phyloP scores from a whole-genome alignment of 805 yeast species.

The Isabelozyma pseudorhagii region DNA sequence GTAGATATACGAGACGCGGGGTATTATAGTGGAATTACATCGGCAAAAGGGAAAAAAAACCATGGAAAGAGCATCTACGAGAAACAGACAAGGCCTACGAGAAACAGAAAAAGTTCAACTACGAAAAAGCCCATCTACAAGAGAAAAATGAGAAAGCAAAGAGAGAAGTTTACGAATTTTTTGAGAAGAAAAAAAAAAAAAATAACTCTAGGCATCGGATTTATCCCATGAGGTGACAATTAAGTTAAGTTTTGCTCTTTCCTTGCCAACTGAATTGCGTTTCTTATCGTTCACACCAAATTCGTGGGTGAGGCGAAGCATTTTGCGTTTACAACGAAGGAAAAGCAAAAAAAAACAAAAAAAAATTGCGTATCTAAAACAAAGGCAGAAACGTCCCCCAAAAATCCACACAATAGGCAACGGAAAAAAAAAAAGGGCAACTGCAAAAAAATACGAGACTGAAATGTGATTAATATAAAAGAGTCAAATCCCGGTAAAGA shows the following conservation, averaged over 20 bases:
- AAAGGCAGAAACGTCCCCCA: background rate
- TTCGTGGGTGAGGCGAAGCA: background rate
- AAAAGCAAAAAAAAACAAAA: too few relatives aligned
- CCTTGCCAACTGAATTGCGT: background rate
- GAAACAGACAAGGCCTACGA: too few relatives aligned
- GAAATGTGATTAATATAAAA: background rate
- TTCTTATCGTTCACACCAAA: background rate
- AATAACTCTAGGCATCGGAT: too few relatives aligned
- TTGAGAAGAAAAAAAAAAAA: background rate
- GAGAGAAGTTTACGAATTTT: background rate
- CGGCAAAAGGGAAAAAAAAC: too few relatives aligned
- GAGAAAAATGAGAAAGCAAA: background rate
- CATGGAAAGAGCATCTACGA: too few relatives aligned
- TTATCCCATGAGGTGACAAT: too few relatives aligned
- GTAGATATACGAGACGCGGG: too few relatives aligned
- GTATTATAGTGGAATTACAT: too few relatives aligned
- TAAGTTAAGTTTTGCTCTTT: too few relatives aligned
- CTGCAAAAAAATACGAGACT: background rate
- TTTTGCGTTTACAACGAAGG: background rate
- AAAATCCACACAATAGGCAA: background rate
- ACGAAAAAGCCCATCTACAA: too few relatives aligned
- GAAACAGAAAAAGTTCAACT: too few relatives aligned
- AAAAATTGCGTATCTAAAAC: background rate
- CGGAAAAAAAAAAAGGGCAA: background rate
- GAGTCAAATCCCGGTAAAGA: background rate